These are phyloP conservation scores for Cyclocybe cylindracea DNA, from an alignment of 768 basidiomycete genomes.

Conservation along the genomic window DNA sequence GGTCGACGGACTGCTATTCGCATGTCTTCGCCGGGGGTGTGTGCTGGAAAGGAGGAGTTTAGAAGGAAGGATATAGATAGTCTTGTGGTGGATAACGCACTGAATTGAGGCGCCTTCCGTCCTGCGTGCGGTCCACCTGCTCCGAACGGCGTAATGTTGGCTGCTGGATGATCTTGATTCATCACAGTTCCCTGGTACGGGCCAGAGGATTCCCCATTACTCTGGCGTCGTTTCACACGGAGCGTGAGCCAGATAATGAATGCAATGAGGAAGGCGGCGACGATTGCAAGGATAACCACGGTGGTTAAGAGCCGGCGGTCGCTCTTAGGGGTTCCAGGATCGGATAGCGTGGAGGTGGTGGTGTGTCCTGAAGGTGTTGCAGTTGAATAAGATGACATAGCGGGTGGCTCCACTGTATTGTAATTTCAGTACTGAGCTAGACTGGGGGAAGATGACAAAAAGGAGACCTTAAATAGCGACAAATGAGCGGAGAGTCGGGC, in stretches of 20 bases:
- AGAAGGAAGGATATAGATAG: background rate
- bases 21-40: conserved; percentile 56
- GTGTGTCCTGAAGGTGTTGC: background rate
- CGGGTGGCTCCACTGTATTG: background rate
- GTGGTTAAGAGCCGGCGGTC: conserved; percentile 30
- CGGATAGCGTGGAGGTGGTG: conserved; percentile 10
- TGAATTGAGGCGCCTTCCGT: conserved; percentile 35
- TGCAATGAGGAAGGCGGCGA: conserved; percentile 30
- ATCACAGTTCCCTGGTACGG: conserved; percentile 32
- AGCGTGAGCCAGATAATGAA: conserved; percentile 33
- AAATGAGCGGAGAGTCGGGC: too few species aligned
- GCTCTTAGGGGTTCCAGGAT: conserved; percentile 16
- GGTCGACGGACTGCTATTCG: conserved; percentile 53
- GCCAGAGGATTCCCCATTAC: conserved; percentile 17
- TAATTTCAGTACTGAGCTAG: background rate
- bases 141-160: conserved; percentile 44
- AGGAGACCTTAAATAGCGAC: too few species aligned
- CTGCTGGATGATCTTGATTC: conserved; percentile 35
- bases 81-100: conserved; percentile 26
- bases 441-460: background rate
- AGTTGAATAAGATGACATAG: conserved; percentile 10
- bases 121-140: conserved; percentile 24
- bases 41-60: conserved; percentile 31
- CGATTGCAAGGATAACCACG: conserved; percentile 29
- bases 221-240: conserved; percentile 29